These are phyloP conservation scores for Pichia membranifaciens DNA, from an alignment of 805 yeast genomes.

Conservation along the genomic window DNA sequence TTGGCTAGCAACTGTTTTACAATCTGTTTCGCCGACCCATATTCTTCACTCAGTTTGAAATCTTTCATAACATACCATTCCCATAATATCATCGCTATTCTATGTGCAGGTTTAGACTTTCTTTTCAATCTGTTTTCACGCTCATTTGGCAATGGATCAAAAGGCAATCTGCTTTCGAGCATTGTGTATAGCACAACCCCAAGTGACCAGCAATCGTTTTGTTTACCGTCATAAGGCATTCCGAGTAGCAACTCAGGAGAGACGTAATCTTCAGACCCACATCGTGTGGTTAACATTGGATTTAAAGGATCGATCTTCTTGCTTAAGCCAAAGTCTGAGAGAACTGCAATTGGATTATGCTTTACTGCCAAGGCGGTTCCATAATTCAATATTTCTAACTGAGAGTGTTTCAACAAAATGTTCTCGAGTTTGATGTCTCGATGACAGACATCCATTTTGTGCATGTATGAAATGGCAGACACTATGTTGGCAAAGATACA, in stretches of 20 bases:
- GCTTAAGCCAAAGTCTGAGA: conserved; percentile 89
- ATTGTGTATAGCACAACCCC: conserved; percentile 87
- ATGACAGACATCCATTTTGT: conserved; percentile 65
- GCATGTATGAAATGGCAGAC: conserved; percentile 67
- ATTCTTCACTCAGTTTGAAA: conserved; percentile 16
- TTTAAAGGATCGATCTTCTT: conserved; percentile 54
- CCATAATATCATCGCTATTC: conserved; percentile 94
- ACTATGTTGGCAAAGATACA: conserved; percentile 67
- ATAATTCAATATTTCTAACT: conserved; percentile 27
- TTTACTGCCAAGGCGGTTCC: conserved; percentile 3
- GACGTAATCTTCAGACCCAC: conserved; percentile 96
- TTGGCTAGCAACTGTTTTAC: conserved; percentile 47
- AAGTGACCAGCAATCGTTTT: conserved; percentile 90
- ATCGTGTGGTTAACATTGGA: conserved; percentile 73
- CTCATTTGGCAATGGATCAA: conserved; percentile 71
- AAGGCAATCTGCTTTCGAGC: conserved; percentile 83
- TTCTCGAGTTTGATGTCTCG: conserved; percentile 91
- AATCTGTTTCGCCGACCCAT: conserved; percentile 38
- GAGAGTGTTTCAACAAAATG: conserved; percentile 41
- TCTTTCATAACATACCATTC: conserved; percentile 57
- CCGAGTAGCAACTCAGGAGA: conserved; percentile 93
- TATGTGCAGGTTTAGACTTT: conserved; percentile 63
- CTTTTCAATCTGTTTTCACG: conserved; percentile 40
- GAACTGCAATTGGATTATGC: conserved; percentile 38
- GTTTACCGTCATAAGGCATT: conserved; percentile 81